Base-by-base conservation (phyloP, 1,284 basidiomycete species). In the Melampsora larici-populina region DNA sequence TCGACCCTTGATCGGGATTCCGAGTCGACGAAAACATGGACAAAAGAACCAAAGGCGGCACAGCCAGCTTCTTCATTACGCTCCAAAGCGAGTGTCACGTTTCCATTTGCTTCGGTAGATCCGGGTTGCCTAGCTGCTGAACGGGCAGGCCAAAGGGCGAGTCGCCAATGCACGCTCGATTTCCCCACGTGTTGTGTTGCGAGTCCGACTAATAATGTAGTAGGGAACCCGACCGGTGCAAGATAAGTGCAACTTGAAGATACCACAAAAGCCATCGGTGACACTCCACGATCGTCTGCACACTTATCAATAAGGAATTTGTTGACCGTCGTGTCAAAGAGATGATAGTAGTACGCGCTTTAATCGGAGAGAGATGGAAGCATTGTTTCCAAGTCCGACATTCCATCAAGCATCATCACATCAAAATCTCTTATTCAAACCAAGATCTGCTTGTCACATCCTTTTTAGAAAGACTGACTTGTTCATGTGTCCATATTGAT, bases 401-500 rank as follows among this genome's bases (percentile, higher is more conserved):
- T 68, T 65, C 17, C 24, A 65, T 26, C 31, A 11, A n/a, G 7
- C 46, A 24, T n/a, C 11, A 68, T 49, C n/a, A 68, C 29, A 68
- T 24, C n/a, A 58, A 58, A 1, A 29, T 18, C n/a, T n/a, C 36
- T 11, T 24, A 18, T n/a, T 24, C n/a, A 58, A 58, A 29, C 9
- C 7, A 58, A 58, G n/a, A 29, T 58, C 5, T 24, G 55, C n/a
- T 58, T 58, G 29, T n/a, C n/a, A 13, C 29, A 58, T 7, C 31
- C 46, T 49, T 49, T 15, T 13, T 1, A 48, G 18, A 68, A 58
- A 29, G 2, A 40, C 40, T 26, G 21, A 74, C 72, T 74, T 74
- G 43, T 74, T 74, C 72, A 74, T 74, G 40, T 74, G 72, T 24
- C 72, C 72, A 43, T 74, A 74, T 8, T n/a, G 31, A 46, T 74